Base-by-base conservation (phyloP, 2,329 filamentous ascomycete species). In the Thermothelomyces thermophilus region DNA sequence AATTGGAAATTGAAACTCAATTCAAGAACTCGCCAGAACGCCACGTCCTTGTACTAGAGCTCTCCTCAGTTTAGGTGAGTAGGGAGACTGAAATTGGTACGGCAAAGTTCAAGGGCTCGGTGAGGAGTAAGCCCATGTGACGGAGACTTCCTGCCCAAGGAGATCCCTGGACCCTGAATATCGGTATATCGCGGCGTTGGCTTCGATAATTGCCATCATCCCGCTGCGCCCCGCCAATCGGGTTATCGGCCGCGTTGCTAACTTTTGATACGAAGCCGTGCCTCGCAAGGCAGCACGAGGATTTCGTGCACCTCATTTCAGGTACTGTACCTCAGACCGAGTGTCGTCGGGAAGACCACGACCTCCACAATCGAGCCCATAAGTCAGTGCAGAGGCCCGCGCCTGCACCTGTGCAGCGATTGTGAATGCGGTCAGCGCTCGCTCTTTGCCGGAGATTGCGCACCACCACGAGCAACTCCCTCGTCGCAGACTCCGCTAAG, bases 351-450 rank as follows among this genome's bases (percentile, higher is more conserved):
- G 19, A 37, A 41, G 22, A 11, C 17, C 2, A 4, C 33, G 13
- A 13, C 9, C 19, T 30, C 39, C 43, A 4, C 44, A 14, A 41
- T 20, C 36, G 26, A 46, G 17, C 41, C 37, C 35, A 39, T 22
- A 43, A 46, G 28, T n/a, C 37, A 35, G 41, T 40, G 31, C 43
- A 39, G 41, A 31, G 48, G 43, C 30, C 53, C 26, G 41, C 30
- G 42, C 45, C 37, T 34, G 34, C 43, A 34, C 44, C 46, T 47
- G 33, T 16, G 16, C 33, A 16, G 39, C 41, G 37, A 41, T 47
- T 20, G 52, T 58, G 52, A 53, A 58, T 58, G 56, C 55, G 45
- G 47, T 47, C 55, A 51, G 53, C 50, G 44, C 47, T 56, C 5
- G 41, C 46, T 10, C 34, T 53, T 20, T 51, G 49, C 52, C 43